These are phyloP conservation scores for Harringtonia aguacate DNA, from an alignment of 2,329 filamentous ascomycete species.

Conservation along the genomic window DNA sequence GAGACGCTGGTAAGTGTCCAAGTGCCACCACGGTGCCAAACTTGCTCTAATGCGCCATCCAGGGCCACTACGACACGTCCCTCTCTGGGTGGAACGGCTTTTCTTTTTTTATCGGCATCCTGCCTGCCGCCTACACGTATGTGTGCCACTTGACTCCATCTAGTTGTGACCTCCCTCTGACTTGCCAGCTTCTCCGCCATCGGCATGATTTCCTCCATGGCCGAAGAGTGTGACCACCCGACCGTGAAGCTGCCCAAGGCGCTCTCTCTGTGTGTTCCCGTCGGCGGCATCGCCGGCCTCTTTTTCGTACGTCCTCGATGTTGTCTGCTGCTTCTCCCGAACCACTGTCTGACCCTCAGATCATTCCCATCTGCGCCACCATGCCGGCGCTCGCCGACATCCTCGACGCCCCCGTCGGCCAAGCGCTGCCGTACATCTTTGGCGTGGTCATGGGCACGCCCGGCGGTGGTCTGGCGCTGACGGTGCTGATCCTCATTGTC, in stretches of 20 bases:
- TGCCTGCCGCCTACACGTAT: slow-evolving; percentile 5
- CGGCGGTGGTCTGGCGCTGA: slow-evolving; percentile 50
- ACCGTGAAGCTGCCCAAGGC: slow-evolving; percentile 6
- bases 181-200: slow-evolving; percentile 7
- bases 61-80: slow-evolving; percentile 5
- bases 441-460: slow-evolving; percentile 42
- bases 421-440: slow-evolving; percentile 35
- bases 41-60: background rate
- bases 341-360: slow-evolving; percentile 24
- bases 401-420: slow-evolving; percentile 27
- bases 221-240: slow-evolving; percentile 8
- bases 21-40: too few species aligned
- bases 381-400: slow-evolving; percentile 35
- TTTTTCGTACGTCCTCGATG: slow-evolving; percentile 7
- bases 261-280: slow-evolving; percentile 3
- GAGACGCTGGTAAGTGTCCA: slow-evolving; percentile 1
- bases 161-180: too few species aligned
- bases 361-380: slow-evolving; percentile 40
- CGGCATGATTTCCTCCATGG: slow-evolving; percentile 9
- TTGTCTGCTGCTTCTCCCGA: too few species aligned
- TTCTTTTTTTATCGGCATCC: slow-evolving; percentile 9
- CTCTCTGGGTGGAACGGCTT: slow-evolving; percentile 30
- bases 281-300: slow-evolving; percentile 6
- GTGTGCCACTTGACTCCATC: background rate
- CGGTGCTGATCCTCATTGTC: slow-evolving; percentile 55